Evolutionary conservation across 257 asterid species (phyloP).

Genomic region (Jacaranda copaia): DNA sequence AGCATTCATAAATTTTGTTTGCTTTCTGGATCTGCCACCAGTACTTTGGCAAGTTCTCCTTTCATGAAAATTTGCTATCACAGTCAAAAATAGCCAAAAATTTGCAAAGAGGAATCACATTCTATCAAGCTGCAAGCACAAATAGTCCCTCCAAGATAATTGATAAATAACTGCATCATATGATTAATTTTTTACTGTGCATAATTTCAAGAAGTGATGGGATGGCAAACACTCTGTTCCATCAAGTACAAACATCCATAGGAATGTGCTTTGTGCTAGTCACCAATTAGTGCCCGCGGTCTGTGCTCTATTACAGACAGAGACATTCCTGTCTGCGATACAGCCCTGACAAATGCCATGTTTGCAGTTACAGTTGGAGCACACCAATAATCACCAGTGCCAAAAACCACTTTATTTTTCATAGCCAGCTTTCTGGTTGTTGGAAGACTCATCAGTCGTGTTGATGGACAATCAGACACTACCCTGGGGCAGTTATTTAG

Average conservation of each 20-base stretch:
- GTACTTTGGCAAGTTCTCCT: conserved; percentile 4
- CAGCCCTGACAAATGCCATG: conserved; percentile 91
- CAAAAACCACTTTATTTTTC: conserved; percentile 91
- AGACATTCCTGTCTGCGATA: conserved; percentile 89
- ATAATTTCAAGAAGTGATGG: conserved; percentile 16
- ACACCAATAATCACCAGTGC: conserved; percentile 87
- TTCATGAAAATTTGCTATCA: conserved; percentile 6
- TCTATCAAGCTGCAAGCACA: conserved; percentile 17
- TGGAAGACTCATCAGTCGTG: conserved; percentile 75
- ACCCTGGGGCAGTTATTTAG: conserved; percentile 57
- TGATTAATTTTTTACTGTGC: not conserved
- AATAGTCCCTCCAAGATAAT: conserved; percentile 10
- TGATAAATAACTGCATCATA: conserved; percentile 16
- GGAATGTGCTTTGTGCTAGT: conserved; percentile 39
- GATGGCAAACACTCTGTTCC: not conserved
- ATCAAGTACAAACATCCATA: conserved; percentile 3
- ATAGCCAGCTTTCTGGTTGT: conserved; percentile 85
- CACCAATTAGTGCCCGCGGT: conserved; percentile 87
- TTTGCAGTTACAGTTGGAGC: conserved; percentile 93
- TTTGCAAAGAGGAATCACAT: conserved; percentile 3
- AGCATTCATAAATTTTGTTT: conserved; percentile 14
- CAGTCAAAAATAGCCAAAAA: not conserved
- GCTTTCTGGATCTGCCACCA: conserved; percentile 6
- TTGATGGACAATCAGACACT: conserved; percentile 86
- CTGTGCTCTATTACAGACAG: conserved; percentile 77